Evolutionary conservation across 495 filamentous ascomycete species (phyloP).

Genomic region (Hypoxylon trugodes): DNA sequence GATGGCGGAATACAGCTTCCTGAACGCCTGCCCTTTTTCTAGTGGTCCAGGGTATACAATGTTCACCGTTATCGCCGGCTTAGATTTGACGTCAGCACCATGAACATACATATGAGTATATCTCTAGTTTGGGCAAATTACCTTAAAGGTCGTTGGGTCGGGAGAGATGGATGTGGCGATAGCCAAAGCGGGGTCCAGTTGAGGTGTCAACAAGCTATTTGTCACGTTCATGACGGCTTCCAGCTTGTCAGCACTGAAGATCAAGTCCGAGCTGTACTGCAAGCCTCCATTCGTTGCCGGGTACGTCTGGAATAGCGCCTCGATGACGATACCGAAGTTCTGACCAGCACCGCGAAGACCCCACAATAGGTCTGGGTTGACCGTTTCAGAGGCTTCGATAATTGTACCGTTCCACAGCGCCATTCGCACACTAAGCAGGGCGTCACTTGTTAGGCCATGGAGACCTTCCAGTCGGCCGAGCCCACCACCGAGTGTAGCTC

Average conservation of each 20-base stretch:
- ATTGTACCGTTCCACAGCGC: conserved; percentile 66
- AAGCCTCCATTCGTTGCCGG: background rate
- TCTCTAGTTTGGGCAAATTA: background rate
- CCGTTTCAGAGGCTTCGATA: conserved; percentile 51
- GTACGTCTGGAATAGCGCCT: background rate
- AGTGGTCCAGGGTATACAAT: background rate
- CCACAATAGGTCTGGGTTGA: conserved; percentile 60
- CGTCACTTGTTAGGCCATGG: conserved; percentile 67
- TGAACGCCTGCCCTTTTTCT: background rate
- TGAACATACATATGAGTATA: background rate
- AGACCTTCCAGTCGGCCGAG: conserved; percentile 64
- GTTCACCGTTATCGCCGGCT: background rate
- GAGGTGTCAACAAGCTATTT: background rate
- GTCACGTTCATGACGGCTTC: conserved; percentile 2
- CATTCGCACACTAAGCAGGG: conserved; percentile 63
- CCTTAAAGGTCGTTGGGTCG: background rate
- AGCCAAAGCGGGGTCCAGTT: background rate
- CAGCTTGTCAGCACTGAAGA: conserved; percentile 1
- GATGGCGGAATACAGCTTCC: background rate
- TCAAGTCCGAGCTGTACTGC: conserved; percentile 6
- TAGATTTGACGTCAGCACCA: background rate
- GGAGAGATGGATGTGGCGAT: conserved; percentile 1
- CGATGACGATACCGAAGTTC: conserved; percentile 55
- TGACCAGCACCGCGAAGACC: conserved; percentile 61
- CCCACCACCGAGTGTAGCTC: conserved; percentile 69